These are phyloP conservation scores for Canavalia ensiformis DNA, from an alignment of 306 rosid genomes.

Conservation along the genomic window DNA sequence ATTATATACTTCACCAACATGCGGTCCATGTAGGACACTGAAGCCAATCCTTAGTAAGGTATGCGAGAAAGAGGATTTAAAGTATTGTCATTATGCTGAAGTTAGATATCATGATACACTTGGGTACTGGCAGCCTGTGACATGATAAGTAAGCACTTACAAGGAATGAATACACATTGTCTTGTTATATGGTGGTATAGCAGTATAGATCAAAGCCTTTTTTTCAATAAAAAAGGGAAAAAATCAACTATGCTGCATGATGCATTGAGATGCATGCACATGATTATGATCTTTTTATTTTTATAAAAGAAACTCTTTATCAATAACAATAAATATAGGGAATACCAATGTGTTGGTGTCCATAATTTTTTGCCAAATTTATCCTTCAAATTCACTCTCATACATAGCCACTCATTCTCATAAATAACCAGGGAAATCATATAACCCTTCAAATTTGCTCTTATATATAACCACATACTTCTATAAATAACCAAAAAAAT, in stretches of 20 bases:
- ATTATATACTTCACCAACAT: conserved; percentile 85
- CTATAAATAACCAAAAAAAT: too few species aligned
- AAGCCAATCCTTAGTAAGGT: conserved; percentile 98
- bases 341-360: too few species aligned
- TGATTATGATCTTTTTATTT: not conserved
- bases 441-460: too few species aligned
- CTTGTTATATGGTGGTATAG: not conserved
- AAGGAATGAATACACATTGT: conserved; percentile 22
- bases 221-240: not conserved
- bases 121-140: conserved; percentile 5
- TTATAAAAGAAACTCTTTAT: not conserved
- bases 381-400: too few species aligned
- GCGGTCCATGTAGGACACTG: conserved; percentile 96
- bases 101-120: conserved; percentile 35
- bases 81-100: conserved; percentile 26
- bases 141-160: conserved; percentile 32
- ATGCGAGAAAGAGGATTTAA: conserved; percentile 42
- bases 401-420: too few species aligned
- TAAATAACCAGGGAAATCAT: too few species aligned
- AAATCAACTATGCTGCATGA: conserved; percentile 3
- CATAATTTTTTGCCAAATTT: too few species aligned
- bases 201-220: not conserved
- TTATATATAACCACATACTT: too few species aligned
- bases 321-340: too few species aligned
- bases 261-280: not conserved